Evolutionary conservation across 306 rosid genomes (phyloP).

Genomic region (peach (Prunus persica)): Prunus_persica_NCBIv2 NC_034010.1:25774501-25775000

Average conservation of each 20-base stretch:
- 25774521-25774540: neutral
- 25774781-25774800: neutral
- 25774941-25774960: too few relatives aligned
- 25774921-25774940: too few relatives aligned
- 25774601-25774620: too few relatives aligned
- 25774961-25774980: too few relatives aligned
- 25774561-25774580: neutral
- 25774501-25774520: neutral
- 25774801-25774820: neutral
- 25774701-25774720: neutral
- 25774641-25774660: too few relatives aligned
- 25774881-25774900: too few relatives aligned
- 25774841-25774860: neutral
- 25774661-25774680: too few relatives aligned
- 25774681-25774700: too few relatives aligned
- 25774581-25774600: neutral
- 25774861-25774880: too few relatives aligned
- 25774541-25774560: neutral
- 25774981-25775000: too few relatives aligned
- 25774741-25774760: neutral
- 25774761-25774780: neutral
- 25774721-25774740: neutral
- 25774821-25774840: neutral
- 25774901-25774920: too few relatives aligned
- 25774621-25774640: too few relatives aligned